A percentile compares a stretch with the other conserved stretches of the same genome.
phyloP scores from a whole-genome alignment of 768 basidiomycete species.

The Dentipellis sp. region DNA sequence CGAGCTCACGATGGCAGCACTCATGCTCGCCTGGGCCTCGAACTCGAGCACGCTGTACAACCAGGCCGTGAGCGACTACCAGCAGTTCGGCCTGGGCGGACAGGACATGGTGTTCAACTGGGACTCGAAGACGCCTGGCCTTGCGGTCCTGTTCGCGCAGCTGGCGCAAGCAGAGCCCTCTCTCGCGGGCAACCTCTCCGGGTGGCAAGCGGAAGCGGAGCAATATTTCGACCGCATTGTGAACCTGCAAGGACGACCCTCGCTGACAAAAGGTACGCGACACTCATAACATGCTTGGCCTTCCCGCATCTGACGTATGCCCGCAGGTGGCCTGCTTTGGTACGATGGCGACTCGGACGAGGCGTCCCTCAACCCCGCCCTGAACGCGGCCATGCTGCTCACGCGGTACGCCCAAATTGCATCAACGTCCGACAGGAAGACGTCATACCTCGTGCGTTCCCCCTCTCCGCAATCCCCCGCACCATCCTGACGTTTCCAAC shows the following conservation, averaged over 20 bases:
- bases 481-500: constrained; percentile 3
- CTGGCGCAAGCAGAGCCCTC: constrained; percentile 48
- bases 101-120: constrained; percentile 71
- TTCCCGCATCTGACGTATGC: too few relatives aligned
- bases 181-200: constrained; percentile 41
- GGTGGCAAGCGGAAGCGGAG: constrained; percentile 68
- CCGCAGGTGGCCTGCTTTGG: constrained; percentile 66
- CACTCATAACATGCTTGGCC: too few relatives aligned
- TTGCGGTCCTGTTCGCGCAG: constrained; percentile 70
- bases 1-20: constrained; percentile 66
- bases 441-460: constrained; percentile 47
- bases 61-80: constrained; percentile 56
- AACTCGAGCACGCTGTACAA: constrained; percentile 50
- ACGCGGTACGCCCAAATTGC: constrained; percentile 69
- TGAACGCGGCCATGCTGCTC: constrained; percentile 82
- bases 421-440: constrained; percentile 45
- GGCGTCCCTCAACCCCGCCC: constrained; percentile 76
- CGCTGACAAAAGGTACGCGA: constrained; percentile 48
- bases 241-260: constrained; percentile 42
- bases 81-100: constrained; percentile 42
- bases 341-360: constrained; percentile 78
- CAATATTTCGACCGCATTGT: constrained; percentile 67
- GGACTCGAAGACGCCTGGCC: constrained; percentile 75
- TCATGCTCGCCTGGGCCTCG: constrained; percentile 67
- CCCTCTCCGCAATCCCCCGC: not conserved